phyloP scores from a whole-genome alignment of 352 stramenopile genomes.

The Peronospora tabacina region DNA sequence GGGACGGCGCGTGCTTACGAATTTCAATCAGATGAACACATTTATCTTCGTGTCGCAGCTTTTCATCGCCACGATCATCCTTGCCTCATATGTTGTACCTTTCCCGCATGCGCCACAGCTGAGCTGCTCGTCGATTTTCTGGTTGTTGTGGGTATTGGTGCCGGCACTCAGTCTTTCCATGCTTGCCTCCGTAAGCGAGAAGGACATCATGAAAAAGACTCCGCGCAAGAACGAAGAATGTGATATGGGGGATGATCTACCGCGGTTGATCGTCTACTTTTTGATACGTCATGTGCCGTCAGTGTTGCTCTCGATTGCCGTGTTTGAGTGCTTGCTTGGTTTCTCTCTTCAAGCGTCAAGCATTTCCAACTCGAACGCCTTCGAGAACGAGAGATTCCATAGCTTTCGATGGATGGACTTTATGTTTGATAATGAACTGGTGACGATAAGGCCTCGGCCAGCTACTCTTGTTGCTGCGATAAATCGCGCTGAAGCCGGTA shows the following conservation, averaged over 20 bases:
- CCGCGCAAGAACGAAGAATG: constrained; percentile 78
- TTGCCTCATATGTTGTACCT: constrained; percentile 55
- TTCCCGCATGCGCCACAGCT: constrained; percentile 73
- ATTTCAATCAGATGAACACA: constrained; percentile 73
- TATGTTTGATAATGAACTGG: constrained; percentile 38
- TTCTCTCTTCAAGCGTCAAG: constrained; percentile 48
- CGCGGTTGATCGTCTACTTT: constrained; percentile 59
- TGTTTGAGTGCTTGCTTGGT: constrained; percentile 65
- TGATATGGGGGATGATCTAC: constrained; percentile 49
- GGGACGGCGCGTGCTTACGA: constrained; percentile 71
- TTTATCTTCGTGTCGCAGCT: constrained; percentile 85
- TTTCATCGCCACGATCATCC: constrained; percentile 67
- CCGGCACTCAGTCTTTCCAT: constrained; percentile 68
- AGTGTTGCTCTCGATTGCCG: constrained; percentile 41
- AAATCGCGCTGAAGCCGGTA: constrained; percentile 64
- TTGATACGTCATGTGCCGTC: constrained; percentile 63
- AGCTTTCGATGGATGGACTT: constrained; percentile 59
- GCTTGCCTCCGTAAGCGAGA: constrained; percentile 61
- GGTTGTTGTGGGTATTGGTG: constrained; percentile 75
- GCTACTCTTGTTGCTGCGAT: constrained; percentile 42
- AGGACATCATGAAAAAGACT: constrained; percentile 76
- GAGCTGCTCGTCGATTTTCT: constrained; percentile 73
- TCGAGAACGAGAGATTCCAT: constrained; percentile 19
- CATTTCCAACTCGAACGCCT: constrained; percentile 4
- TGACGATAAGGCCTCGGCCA: constrained; percentile 44